These are phyloP conservation scores for Rachicladosporium sp. DNA, from an alignment of 2,329 filamentous ascomycete species.

Conservation along the genomic window DNA sequence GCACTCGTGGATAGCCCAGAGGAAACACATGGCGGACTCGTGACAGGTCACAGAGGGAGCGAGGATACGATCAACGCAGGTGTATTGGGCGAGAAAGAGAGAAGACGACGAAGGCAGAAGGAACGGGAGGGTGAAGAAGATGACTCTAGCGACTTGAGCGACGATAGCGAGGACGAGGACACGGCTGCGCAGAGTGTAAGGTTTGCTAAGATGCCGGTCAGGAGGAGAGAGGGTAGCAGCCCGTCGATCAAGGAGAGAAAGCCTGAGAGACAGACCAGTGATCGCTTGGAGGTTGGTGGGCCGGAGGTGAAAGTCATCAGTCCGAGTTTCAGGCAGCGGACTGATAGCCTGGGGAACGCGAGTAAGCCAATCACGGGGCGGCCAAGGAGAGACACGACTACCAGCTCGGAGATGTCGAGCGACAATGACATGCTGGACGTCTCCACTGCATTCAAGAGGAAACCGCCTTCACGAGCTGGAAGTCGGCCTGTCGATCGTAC, in stretches of 20 bases:
- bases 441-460: conserved; percentile 47
- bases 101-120: conserved; percentile 53
- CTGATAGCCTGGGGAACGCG: no score
- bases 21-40: conserved; percentile 56
- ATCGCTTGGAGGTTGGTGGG: conserved; percentile 1
- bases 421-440: conserved; percentile 62
- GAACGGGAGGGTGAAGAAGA: conserved; percentile 66
- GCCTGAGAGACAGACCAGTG: no score
- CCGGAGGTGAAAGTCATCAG: conserved; percentile 33
- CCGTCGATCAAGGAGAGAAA: conserved; percentile 44
- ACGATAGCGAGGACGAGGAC: conserved; percentile 54
- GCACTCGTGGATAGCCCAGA: conserved; percentile 42
- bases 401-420: conserved; percentile 71
- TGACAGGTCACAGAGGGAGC: conserved; percentile 51
- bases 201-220: conserved; percentile 89
- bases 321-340: conserved; percentile 27
- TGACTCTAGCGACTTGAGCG: conserved; percentile 76
- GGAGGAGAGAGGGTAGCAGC: conserved; percentile 56
- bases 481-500: no score
- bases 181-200: conserved; percentile 81
- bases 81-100: conserved; percentile 31
- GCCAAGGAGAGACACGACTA: conserved; percentile 61
- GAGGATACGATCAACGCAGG: conserved; percentile 58
- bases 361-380: conserved; percentile 37
- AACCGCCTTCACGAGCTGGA: conserved; percentile 40